Percentiles rank a stretch among this genome's conserved stretches.
phyloP scores from a whole-genome alignment of 768 basidiomycete species.

The Mrakia hoshinonis region DNA sequence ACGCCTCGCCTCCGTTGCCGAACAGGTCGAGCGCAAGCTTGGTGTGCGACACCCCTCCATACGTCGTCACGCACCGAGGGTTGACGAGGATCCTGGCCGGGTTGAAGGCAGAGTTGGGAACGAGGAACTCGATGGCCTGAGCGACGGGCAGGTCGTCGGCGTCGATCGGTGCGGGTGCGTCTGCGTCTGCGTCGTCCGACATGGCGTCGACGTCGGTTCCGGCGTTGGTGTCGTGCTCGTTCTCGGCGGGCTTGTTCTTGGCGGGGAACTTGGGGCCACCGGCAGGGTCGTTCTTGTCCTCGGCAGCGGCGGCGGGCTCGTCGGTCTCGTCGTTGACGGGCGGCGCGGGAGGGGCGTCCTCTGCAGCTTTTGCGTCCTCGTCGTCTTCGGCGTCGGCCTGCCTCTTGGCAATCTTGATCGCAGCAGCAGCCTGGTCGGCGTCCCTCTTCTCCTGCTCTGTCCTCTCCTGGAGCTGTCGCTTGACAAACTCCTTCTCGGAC shows the following conservation, averaged over 20 bases:
- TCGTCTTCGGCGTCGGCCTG: conserved; percentile 19
- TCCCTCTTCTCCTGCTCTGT: conserved; percentile 10
- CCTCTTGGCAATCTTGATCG: conserved; percentile 16
- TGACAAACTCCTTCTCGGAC: conserved; percentile 25
- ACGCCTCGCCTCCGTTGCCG: conserved; percentile 58
- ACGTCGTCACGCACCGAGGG: conserved; percentile 93
- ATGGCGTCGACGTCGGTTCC: conserved; percentile 85
- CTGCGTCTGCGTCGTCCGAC: conserved; percentile 37
- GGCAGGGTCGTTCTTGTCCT: not conserved
- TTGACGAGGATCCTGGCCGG: conserved; percentile 90
- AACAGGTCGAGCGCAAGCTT: conserved; percentile 92
- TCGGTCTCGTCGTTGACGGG: conserved; percentile 11
- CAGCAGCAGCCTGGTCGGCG: not conserved
- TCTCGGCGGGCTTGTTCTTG: conserved; percentile 20
- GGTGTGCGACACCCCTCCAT: conserved; percentile 93
- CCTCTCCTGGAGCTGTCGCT: conserved; percentile 17
- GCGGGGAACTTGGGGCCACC: conserved; percentile 4
- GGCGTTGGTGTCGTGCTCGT: conserved; percentile 50
- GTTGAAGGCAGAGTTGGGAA: conserved; percentile 79
- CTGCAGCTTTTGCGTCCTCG: conserved; percentile 17
- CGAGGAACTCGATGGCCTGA: conserved; percentile 41
- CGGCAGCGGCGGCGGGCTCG: conserved; percentile 21
- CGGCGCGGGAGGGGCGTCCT: conserved; percentile 15
- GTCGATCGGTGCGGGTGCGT: conserved; percentile 11
- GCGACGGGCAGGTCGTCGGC: conserved; percentile 42